Evolutionary conservation across 352 stramenopile genomes (phyloP), one percentile per base, ranked within the genome.

Genomic region (Globisporangium uncinulatum): DNA sequence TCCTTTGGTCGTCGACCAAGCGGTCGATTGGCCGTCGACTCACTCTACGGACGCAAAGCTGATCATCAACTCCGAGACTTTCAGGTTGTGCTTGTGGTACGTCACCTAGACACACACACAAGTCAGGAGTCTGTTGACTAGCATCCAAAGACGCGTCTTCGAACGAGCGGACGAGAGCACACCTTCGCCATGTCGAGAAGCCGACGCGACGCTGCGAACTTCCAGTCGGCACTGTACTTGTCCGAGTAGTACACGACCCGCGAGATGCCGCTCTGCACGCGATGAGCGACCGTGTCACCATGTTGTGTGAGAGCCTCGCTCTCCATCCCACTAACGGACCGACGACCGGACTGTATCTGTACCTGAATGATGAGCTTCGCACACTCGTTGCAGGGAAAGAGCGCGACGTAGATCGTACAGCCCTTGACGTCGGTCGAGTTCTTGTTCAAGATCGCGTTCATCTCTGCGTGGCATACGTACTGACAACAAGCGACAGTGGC

Each of bases 361-460:
- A 83, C 78, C 70, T 93, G 97, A 69, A 99, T 99, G 63, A 99
- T 99, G 55, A 99, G 83, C 69, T 99, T 99, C 37, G 95, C 92
- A 71, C 97, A 99, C 67, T 99, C 97, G 70, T 99, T 98, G 74
- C 97, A 99, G 9, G 97, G 97, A 68, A 99, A 99, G 36, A 99
- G 76, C 14, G 96, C 95, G 42, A 99, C 96, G 73, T 99, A 99
- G 50, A 99, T 96, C 72, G 88, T 96, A 59, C 94, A 97, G 57
- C 84, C 88, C 57, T 95, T 86, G 20, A 98, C 80, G 67, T 97
- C 90, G 0, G 92, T 91, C 45, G 87, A 95, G 65, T 98, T 98
- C 68, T 98, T 99, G 74, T 99, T 99, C 52, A 99, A 67, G 69
- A 99, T 99, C 6, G 97, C 97, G 75, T 99, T 99, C 78, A 99